Base-by-base conservation (phyloP, 179 eudicot genomes). In the Spinacia oleracea region DNA sequence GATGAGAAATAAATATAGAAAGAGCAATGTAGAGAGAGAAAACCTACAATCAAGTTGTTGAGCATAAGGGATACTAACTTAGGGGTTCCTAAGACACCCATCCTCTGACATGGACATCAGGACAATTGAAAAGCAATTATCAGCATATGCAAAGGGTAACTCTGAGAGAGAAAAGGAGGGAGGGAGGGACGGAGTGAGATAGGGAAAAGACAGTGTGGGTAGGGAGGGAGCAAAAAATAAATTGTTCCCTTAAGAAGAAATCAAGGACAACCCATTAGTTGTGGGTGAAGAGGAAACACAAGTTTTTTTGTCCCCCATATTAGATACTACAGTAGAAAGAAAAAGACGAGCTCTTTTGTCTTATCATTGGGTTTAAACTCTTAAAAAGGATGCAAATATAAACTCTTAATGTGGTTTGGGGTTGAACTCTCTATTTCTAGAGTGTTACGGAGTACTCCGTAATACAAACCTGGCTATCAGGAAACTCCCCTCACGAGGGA, bases 81-180 rank as follows among this genome's bases (percentile, higher is more conserved):
- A 6, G 72, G 63, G 73, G 14, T 73, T 62, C 50, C 66, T 73
- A 79, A 79, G 72, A 78, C 82, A 80, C 48, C 72, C 74, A 80
- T 80, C 23, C 42, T 67, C 82, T 80, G 82, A 80, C 82, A 80
- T 80, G 35, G 46, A 67, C 74, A 66, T 55, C 82, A 74, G 78
- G 74, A 68, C 66, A 80, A 53, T 66, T 27, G 32, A 74, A 72
- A 72, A 53, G 45, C 43, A 72, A 11, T 51, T 18, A 18, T 53
- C 43, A 70, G 74, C 74, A 56, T 4, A 38, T 35, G 51, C 67
- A 69, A 42, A 27, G 18, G 20, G 53, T 48, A 48, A 53, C 21
- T 66, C 21, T 42, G 46, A 21, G 31, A 79, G 20, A 63, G 18
- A 21, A n/a, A 14, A n/a, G 51, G 45, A 51, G 43, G n/a, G n/a